These are phyloP conservation scores for Phytophthora hibernalis DNA, from an alignment of 352 stramenopile genomes.

Conservation along the genomic window DNA sequence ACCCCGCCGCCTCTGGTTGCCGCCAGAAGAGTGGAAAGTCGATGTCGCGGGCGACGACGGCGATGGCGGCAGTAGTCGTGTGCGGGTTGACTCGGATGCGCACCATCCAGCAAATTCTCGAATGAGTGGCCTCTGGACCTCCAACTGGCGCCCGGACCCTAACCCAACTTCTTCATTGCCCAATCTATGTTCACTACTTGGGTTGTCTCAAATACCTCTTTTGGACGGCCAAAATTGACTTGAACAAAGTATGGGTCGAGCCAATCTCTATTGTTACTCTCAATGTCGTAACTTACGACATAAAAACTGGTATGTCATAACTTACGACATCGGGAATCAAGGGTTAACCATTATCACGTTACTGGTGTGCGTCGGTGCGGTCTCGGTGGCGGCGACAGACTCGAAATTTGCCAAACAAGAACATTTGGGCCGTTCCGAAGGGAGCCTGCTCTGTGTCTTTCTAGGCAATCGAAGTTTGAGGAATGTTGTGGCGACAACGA, in stretches of 20 bases:
- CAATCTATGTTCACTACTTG: not conserved
- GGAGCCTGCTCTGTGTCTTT: too few species aligned
- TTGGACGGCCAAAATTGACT: not conserved
- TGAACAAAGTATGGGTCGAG: constrained; percentile 18
- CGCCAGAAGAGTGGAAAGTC: constrained; percentile 22
- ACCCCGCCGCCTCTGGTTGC: constrained; percentile 11
- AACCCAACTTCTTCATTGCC: too few species aligned
- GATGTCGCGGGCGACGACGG: constrained; percentile 11
- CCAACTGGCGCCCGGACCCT: too few species aligned
- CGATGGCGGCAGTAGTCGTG: constrained; percentile 1
- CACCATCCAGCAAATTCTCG: constrained; percentile 21
- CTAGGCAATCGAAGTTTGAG: too few species aligned
- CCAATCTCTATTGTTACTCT: constrained; percentile 18
- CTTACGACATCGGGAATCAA: constrained; percentile 23
- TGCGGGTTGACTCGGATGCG: constrained; percentile 14
- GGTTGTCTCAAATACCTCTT: constrained; percentile 8
- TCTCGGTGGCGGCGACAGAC: too few species aligned
- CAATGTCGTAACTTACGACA: constrained; percentile 24
- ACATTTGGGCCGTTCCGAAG: too few species aligned
- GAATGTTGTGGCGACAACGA: too few species aligned
- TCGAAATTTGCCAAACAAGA: too few species aligned
- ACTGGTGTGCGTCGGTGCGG: too few species aligned
- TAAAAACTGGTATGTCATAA: constrained; percentile 15
- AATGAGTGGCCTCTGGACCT: constrained; percentile 12
- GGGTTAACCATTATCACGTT: too few species aligned